Base-by-base conservation (phyloP, 1,284 basidiomycete species). In the Flammula alnicola region DNA sequence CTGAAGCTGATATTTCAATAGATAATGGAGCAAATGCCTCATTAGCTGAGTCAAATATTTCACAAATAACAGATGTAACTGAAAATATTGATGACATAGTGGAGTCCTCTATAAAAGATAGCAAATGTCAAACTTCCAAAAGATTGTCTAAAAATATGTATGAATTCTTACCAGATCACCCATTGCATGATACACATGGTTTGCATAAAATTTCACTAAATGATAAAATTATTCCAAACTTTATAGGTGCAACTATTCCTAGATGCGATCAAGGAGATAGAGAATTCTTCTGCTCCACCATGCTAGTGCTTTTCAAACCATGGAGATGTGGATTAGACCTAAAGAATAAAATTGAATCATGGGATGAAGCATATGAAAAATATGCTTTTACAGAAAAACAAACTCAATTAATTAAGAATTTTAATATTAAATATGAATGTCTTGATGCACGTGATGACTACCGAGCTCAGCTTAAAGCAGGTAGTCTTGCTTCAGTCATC, bases 371-470 rank as follows among this genome's bases (percentile, higher is more conserved):
- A 17, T 54, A 45, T 35, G n/a, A 16, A 9, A 16, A 10, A 3
- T 30, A 45, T 26, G 3, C 10, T 6, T 46, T 54, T 39, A 8
- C 25, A 20, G 11, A 11, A 4, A 19, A 38, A 19, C 35, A 46
- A 11, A 31, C 20, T 39, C 6, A 17, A 22, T 38, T 45, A 2
- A 42, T 38, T 39, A 40, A 44, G 5, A 63, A 66, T 35, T 59
- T 65, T 26, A n/a, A n/a, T n/a, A n/a, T n/a, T n/a, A n/a, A 62
- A 66, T 65, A 66, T 51, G 64, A 67, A 41, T 68, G 64, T 51
- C 48, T 63, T 1, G 71, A 73, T 58, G 64, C 64, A 0, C 45
- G 57, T 20, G 69, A 73, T 57, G 68, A 72, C 44, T 70, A 54
- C 49, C 40, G 55, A 39, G 51, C 63, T 4, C 59, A 67, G 32